A percentile compares a stretch with the other conserved stretches of the same genome.
phyloP scores from a whole-genome alignment of 371 early-diverging fungal species.

The Umbelopsis sp. region DNA sequence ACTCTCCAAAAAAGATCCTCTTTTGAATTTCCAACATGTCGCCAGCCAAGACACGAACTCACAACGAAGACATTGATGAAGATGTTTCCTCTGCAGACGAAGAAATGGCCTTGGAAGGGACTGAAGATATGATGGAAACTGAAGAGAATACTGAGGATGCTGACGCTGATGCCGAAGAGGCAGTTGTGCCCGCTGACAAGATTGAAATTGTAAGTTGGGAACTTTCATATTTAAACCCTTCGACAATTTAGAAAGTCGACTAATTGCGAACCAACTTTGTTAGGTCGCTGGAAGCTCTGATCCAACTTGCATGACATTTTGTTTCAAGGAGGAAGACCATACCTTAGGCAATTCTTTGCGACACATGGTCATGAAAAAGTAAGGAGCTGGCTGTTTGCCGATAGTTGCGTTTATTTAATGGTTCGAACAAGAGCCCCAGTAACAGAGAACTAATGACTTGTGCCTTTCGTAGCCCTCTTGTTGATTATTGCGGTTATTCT shows the following conservation, averaged over 20 bases:
- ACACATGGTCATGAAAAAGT: constrained; percentile 94
- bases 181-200: constrained; percentile 48
- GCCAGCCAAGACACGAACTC: constrained; percentile 10
- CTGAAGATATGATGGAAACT: constrained; percentile 24
- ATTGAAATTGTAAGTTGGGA: constrained; percentile 55
- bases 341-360: constrained; percentile 95
- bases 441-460: neutral
- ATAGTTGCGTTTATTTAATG: neutral
- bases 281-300: constrained; percentile 74
- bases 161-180: constrained; percentile 28
- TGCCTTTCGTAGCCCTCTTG: constrained; percentile 68
- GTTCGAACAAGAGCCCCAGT: neutral
- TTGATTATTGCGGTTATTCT: constrained; percentile 98
- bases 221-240: neutral
- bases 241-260: neutral
- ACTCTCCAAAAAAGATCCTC: too few species aligned
- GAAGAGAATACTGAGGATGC: constrained; percentile 43
- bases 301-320: constrained; percentile 82
- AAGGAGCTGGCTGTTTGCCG: constrained; percentile 23
- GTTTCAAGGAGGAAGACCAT: constrained; percentile 93
- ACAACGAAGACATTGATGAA: constrained; percentile 15
- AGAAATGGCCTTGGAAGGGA: constrained; percentile 17
- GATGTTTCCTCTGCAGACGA: constrained; percentile 13
- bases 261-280: neutral
- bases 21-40: neutral